Conservation (phyloP, 2,329 filamentous ascomycete species). For the Aspergillus sp. region DNA sequence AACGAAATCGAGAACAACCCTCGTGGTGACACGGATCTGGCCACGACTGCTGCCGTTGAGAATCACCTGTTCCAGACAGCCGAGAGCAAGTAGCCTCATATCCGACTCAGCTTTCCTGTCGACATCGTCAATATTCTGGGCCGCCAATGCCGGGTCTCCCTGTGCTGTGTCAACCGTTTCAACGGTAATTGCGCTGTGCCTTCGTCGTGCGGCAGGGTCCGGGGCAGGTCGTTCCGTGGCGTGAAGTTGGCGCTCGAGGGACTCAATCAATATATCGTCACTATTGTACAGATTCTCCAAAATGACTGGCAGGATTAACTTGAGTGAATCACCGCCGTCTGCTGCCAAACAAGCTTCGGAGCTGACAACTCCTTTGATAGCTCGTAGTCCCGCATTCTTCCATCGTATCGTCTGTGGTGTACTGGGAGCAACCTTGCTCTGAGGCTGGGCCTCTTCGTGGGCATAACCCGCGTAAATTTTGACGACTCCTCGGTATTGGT, state of each 20-base stretch:
- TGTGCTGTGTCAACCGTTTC: conserved; percentile 68
- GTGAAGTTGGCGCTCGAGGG: conserved; percentile 66
- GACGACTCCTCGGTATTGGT: conserved; percentile 80
- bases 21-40: conserved; percentile 77
- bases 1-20: conserved; percentile 73
- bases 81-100: conserved; percentile 77
- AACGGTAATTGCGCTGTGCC: conserved; percentile 78
- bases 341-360: conserved; percentile 78
- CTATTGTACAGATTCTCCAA: conserved; percentile 78
- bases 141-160: conserved; percentile 64
- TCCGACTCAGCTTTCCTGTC: conserved; percentile 89
- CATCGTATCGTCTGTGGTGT: conserved; percentile 76
- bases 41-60: conserved; percentile 71
- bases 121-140: conserved; percentile 79
- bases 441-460: conserved; percentile 55
- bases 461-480: conserved; percentile 77
- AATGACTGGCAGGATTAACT: conserved; percentile 78
- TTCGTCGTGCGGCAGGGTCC: conserved; percentile 63
- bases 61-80: conserved; percentile 85
- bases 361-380: conserved; percentile 76
- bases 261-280: conserved; percentile 62
- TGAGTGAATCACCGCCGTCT: conserved; percentile 72
- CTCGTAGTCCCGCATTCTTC: conserved; percentile 71
- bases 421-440: conserved; percentile 57
- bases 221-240: conserved; percentile 67